A percentile compares a stretch with the other conserved stretches of the same genome.
Evolutionary conservation across 495 filamentous ascomycete species (phyloP).

Genomic region (Cercophora scortea): DNA sequence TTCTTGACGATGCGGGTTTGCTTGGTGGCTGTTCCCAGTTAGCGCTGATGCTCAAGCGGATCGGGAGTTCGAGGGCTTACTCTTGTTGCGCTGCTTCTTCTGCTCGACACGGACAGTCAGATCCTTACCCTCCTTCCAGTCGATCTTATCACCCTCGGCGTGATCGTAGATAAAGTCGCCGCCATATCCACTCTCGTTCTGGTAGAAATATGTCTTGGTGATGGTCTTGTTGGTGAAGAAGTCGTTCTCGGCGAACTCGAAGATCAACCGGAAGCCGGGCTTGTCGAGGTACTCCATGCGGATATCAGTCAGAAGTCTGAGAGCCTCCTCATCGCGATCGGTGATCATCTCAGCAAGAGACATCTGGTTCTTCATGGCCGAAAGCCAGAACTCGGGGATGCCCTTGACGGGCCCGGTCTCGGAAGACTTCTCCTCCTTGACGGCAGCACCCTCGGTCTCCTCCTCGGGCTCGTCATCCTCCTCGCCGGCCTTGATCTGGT

Average conservation of each 20-base stretch:
- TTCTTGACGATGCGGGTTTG: slow-evolving; percentile 98
- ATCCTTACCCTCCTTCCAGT: slow-evolving; percentile 91
- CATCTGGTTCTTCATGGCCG: slow-evolving; percentile 98
- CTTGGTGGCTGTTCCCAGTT: slow-evolving; percentile 73
- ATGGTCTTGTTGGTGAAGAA: slow-evolving; percentile 96
- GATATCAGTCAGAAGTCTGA: slow-evolving; percentile 87
- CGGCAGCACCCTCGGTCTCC: slow-evolving; percentile 39
- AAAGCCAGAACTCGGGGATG: slow-evolving; percentile 99
- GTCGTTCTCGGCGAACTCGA: slow-evolving; percentile 90
- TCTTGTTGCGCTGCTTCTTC: slow-evolving; percentile 99
- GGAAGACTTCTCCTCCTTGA: slow-evolving; percentile 40
- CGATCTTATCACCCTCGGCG: slow-evolving; percentile 94
- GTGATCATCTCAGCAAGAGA: slow-evolving; percentile 97
- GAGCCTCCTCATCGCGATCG: slow-evolving; percentile 86
- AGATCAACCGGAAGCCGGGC: slow-evolving; percentile 95
- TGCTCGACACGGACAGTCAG: slow-evolving; percentile 90
- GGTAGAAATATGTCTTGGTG: slow-evolving; percentile 98
- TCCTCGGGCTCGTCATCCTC: slow-evolving; percentile 62
- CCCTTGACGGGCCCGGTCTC: slow-evolving; percentile 49
- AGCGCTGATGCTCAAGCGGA: slow-evolving; percentile 7
- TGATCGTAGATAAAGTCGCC: slow-evolving; percentile 99
- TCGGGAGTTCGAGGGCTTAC: slow-evolving; percentile 45
- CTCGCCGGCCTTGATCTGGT: slow-evolving; percentile 80
- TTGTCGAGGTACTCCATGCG: slow-evolving; percentile 98
- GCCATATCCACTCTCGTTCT: slow-evolving; percentile 95